phyloP scores from a whole-genome alignment of 2,329 filamentous ascomycete genomes.

The Myriosclerotinia duriaeana region DNA sequence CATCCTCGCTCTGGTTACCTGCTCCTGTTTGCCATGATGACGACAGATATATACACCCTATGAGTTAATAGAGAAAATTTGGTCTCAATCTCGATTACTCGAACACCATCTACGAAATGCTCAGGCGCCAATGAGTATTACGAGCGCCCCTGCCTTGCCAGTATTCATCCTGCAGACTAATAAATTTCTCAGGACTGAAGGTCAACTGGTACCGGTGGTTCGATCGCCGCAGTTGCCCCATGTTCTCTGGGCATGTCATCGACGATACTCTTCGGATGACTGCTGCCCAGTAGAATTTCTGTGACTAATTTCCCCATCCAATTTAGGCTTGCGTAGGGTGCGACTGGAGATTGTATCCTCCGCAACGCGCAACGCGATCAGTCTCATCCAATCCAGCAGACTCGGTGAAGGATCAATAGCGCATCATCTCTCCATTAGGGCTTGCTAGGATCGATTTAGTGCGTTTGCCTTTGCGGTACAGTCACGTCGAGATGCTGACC shows the following conservation, averaged over 20 bases:
- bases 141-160: not conserved
- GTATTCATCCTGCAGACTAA: not conserved
- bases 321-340: not conserved
- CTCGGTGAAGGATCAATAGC: conserved; percentile 6
- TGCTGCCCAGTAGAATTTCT: not conserved
- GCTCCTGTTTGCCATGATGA: not conserved
- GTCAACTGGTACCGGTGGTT: not conserved
- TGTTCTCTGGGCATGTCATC: not conserved
- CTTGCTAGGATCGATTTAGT: not conserved
- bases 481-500: not conserved
- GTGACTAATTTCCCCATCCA: not conserved
- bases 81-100: not conserved
- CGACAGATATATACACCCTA: not conserved
- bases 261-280: not conserved
- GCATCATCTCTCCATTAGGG: not conserved
- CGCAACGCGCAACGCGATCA: not conserved
- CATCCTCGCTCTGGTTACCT: not conserved
- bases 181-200: not conserved
- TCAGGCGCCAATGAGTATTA: not conserved
- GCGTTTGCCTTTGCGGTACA: not conserved
- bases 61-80: not conserved
- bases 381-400: not conserved
- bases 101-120: not conserved
- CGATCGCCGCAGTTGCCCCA: not conserved
- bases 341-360: not conserved